These are phyloP conservation scores for Nakazawaea siamensis DNA, from an alignment of 805 yeast species.

Conservation along the genomic window DNA sequence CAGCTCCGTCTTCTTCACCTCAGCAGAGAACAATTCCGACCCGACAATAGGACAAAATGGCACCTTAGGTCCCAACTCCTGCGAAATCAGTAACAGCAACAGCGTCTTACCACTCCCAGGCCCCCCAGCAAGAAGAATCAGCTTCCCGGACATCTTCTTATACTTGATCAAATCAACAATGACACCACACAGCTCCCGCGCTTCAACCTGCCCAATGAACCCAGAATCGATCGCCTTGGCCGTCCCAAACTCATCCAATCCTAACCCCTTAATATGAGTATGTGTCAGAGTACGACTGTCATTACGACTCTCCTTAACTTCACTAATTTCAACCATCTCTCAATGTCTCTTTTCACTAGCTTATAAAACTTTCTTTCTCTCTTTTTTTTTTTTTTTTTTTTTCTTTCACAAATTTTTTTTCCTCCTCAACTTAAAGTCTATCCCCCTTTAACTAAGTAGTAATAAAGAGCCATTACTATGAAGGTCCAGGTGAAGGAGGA, in stretches of 20 bases:
- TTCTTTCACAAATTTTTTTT: too few relatives aligned
- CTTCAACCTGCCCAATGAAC: slow-evolving; percentile 67
- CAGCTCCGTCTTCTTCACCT: slow-evolving; percentile 93
- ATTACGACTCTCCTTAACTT: slow-evolving; percentile 12
- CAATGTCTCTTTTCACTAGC: neutral
- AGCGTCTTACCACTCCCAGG: slow-evolving; percentile 99
- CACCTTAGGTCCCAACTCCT: slow-evolving; percentile 92
- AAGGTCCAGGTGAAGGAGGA: neutral
- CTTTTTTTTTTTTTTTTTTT: too few relatives aligned
- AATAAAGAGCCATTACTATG: neutral
- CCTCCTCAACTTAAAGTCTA: neutral
- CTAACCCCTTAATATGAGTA: slow-evolving; percentile 93
- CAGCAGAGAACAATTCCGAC: slow-evolving; percentile 89
- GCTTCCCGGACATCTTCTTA: slow-evolving; percentile 91
- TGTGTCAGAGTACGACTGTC: slow-evolving; percentile 87
- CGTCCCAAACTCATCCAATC: slow-evolving; percentile 81
- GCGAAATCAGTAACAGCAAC: slow-evolving; percentile 89
- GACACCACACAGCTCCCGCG: slow-evolving; percentile 91
- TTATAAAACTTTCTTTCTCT: neutral
- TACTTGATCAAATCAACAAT: slow-evolving; percentile 89
- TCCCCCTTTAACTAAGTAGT: too few relatives aligned
- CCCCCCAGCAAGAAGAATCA: slow-evolving; percentile 92
- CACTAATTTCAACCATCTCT: slow-evolving; percentile 13
- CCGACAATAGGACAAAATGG: slow-evolving; percentile 98
- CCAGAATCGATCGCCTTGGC: slow-evolving; percentile 88